phyloP scores from a whole-genome alignment of 179 eudicot genomes.

The Silene coronaria region DNA sequence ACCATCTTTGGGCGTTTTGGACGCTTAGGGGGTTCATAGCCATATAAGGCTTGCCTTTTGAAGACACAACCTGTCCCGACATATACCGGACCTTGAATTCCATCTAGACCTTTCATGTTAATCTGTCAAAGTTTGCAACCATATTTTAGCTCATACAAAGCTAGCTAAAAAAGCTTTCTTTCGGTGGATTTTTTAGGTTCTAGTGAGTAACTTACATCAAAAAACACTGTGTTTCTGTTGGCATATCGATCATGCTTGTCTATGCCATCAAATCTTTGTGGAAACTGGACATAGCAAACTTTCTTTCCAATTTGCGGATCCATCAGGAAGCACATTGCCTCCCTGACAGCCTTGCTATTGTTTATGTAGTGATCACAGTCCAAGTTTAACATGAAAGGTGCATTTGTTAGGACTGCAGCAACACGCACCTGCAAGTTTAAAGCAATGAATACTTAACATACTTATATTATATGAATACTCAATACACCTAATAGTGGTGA shows the following conservation, averaged over 20 bases:
- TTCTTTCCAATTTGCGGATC: conserved; percentile 82
- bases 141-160: conserved; percentile 13
- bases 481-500: background rate
- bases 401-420: conserved; percentile 83
- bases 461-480: background rate
- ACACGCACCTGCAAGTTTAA: conserved; percentile 65
- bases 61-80: conserved; percentile 97
- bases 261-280: conserved; percentile 91
- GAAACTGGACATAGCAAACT: conserved; percentile 88
- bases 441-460: conserved; percentile 5
- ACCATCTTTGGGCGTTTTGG: conserved; percentile 94
- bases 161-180: background rate
- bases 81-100: conserved; percentile 92
- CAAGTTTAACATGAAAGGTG: conserved; percentile 95
- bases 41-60: conserved; percentile 87
- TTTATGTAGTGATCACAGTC: conserved; percentile 90
- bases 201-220: conserved; percentile 63
- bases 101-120: conserved; percentile 96
- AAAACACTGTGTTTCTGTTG: conserved; percentile 90
- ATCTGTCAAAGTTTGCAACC: conserved; percentile 40
- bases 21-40: conserved; percentile 87
- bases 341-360: conserved; percentile 88
- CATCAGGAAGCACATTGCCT: conserved; percentile 94
- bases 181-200: conserved; percentile 13
- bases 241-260: conserved; percentile 83